Conservation (phyloP, 495 filamentous ascomycete genomes). For the Aspergillus sclerotioniger region DNA sequence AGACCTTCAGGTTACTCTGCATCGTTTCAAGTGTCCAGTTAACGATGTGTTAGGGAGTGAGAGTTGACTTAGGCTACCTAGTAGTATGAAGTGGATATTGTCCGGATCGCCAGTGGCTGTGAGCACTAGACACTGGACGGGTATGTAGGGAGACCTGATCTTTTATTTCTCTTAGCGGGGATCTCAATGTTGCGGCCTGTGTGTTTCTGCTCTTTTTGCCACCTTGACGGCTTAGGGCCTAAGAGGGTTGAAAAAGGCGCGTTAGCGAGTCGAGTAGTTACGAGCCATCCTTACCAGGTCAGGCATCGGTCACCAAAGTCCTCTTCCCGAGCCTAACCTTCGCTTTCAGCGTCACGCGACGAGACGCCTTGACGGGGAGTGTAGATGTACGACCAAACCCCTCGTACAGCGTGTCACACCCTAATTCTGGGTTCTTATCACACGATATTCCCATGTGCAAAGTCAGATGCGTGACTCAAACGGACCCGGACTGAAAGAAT, state of each 20-base stretch:
- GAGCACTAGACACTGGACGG: not conserved
- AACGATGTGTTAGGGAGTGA: not conserved
- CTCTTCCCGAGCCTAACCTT: constrained; percentile 8
- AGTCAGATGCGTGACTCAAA: constrained; percentile 10
- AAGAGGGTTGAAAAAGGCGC: not conserved
- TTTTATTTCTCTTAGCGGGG: not conserved
- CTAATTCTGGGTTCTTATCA: constrained; percentile 12
- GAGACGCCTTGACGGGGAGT: constrained; percentile 1
- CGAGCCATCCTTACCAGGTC: constrained; percentile 13
- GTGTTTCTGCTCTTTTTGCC: constrained; percentile 1
- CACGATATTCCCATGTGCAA: constrained; percentile 8
- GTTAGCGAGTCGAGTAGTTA: constrained; percentile 6
- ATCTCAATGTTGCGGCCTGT: constrained; percentile 1
- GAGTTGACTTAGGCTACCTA: not conserved
- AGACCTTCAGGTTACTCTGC: not conserved
- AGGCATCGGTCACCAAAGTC: constrained; percentile 8
- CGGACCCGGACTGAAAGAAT: not conserved
- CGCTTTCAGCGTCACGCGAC: constrained; percentile 12
- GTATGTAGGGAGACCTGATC: not conserved
- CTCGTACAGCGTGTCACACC: constrained; percentile 20
- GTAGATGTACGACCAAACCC: constrained; percentile 10
- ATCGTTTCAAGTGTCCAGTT: not conserved
- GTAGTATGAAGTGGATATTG: constrained; percentile 4
- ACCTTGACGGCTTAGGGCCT: not conserved
- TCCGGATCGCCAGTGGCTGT: constrained; percentile 12